A percentile compares a stretch with the other conserved stretches of the same genome.
Conservation (phyloP, 176 grass and related monocot genomes). For the Phyllostachys edulis region DNA sequence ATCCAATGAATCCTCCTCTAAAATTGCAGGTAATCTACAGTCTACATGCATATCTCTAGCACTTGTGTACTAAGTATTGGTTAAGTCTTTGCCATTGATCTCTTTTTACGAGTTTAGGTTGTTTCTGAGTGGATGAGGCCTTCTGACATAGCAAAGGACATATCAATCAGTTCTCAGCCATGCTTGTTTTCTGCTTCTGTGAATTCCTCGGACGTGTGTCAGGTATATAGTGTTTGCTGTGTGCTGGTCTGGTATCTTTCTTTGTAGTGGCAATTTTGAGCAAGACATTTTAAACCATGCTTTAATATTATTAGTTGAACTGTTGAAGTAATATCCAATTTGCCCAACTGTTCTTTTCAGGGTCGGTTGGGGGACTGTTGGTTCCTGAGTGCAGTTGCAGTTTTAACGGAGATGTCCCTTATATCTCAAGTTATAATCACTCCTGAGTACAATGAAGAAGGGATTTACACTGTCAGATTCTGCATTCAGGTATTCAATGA, state of each 20-base stretch:
- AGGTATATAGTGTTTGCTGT: constrained; percentile 52
- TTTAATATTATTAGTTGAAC: constrained; percentile 23
- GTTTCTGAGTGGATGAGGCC: constrained; percentile 96
- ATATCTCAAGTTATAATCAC: constrained; percentile 99
- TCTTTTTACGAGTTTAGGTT: constrained; percentile 58
- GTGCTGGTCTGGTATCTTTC: background rate
- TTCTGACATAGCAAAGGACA: constrained; percentile 78
- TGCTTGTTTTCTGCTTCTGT: constrained; percentile 93
- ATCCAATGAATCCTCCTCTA: constrained; percentile 68
- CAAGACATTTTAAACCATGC: background rate
- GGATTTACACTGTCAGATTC: constrained; percentile 95
- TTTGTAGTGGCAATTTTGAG: background rate
- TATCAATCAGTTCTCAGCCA: constrained; percentile 65
- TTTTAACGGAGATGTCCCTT: constrained; percentile 82
- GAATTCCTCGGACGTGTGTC: constrained; percentile 97
- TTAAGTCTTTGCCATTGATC: constrained; percentile 16
- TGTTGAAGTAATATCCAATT: background rate
- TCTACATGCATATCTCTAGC: constrained; percentile 25
- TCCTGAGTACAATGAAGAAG: constrained; percentile 93
- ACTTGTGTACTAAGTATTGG: constrained; percentile 21
- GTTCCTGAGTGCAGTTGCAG: constrained; percentile 97
- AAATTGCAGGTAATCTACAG: constrained; percentile 80
- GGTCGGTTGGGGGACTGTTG: constrained; percentile 97
- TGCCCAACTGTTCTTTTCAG: constrained; percentile 49
- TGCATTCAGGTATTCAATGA: constrained; percentile 81